These are phyloP conservation scores for Vanrija pseudolonga DNA, from an alignment of 1,284 basidiomycete species.

Conservation along the genomic window DNA sequence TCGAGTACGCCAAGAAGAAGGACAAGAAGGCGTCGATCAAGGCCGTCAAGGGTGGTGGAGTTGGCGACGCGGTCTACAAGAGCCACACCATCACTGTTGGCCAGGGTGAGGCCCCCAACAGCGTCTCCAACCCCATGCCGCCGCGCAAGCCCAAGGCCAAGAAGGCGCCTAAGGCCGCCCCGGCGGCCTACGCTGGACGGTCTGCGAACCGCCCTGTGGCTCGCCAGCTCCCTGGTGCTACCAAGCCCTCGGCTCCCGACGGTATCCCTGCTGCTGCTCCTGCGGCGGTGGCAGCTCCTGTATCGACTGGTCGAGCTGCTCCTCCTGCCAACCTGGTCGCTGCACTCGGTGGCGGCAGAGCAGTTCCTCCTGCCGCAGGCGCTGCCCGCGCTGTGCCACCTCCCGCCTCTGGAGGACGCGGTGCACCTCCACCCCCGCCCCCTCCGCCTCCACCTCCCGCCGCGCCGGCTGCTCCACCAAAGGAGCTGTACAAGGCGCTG, in stretches of 20 bases:
- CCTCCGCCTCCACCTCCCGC: constrained; percentile 60
- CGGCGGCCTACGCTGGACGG: constrained; percentile 34
- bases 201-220: constrained; percentile 42
- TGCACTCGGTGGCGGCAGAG: background rate
- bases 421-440: constrained; percentile 46
- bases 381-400: constrained; percentile 30
- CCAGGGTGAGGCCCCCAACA: constrained; percentile 79
- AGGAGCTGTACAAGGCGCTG: constrained; percentile 77
- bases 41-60: constrained; percentile 82
- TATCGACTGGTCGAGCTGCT: background rate
- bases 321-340: background rate
- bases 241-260: constrained; percentile 46
- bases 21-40: constrained; percentile 89
- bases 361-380: background rate
- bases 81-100: constrained; percentile 84
- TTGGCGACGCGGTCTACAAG: constrained; percentile 88
- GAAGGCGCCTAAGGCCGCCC: constrained; percentile 42
- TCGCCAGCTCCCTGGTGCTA: constrained; percentile 42
- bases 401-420: constrained; percentile 32
- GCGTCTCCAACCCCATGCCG: constrained; percentile 75
- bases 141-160: constrained; percentile 67
- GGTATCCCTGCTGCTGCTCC: constrained; percentile 21
- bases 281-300: constrained; percentile 11
- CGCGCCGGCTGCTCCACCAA: constrained; percentile 60
- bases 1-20: constrained; percentile 94